Evolutionary conservation across 208 protist genomes (phyloP).

Genomic region (Wallacemonas rigidus): DNA sequence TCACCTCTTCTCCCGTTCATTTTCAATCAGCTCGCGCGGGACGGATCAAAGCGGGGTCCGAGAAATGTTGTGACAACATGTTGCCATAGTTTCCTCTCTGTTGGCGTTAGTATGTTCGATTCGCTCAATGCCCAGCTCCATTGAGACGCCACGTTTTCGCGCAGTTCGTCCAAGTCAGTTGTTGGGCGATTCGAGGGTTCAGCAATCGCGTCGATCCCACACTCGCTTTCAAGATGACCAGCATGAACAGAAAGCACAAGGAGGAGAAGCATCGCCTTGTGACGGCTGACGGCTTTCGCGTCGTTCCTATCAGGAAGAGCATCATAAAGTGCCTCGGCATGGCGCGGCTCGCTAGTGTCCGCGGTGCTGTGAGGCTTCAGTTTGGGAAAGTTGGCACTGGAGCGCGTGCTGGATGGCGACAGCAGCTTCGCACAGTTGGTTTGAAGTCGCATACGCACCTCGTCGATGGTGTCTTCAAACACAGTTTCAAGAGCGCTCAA

Average conservation of each 20-base stretch:
- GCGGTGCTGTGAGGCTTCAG: not conserved
- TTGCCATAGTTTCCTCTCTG: constrained; percentile 59
- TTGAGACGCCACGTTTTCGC: constrained; percentile 44
- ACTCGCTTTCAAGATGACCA: constrained; percentile 42
- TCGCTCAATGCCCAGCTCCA: constrained; percentile 64
- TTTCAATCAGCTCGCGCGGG: constrained; percentile 18
- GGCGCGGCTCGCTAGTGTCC: not conserved
- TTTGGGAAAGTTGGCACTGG: not conserved
- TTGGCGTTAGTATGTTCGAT: constrained; percentile 38
- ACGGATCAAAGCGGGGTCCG: constrained; percentile 56
- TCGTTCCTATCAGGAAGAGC: not conserved
- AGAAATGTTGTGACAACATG: constrained; percentile 47
- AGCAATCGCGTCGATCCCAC: constrained; percentile 27
- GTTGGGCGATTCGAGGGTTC: constrained; percentile 37
- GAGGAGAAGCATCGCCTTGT: constrained; percentile 58
- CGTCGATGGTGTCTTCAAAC: constrained; percentile 51
- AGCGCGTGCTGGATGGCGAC: not conserved
- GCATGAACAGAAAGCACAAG: constrained; percentile 68
- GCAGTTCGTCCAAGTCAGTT: constrained; percentile 49
- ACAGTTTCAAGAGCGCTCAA: constrained; percentile 51
- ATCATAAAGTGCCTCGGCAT: not conserved
- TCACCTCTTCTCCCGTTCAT: no score
- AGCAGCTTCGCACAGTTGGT: constrained; percentile 12
- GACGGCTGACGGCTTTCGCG: constrained; percentile 20
- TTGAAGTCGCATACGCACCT: constrained; percentile 29